These are phyloP conservation scores for Paraleonurus japonicus DNA, from an alignment of 257 asterid genomes.

Conservation along the genomic window DNA sequence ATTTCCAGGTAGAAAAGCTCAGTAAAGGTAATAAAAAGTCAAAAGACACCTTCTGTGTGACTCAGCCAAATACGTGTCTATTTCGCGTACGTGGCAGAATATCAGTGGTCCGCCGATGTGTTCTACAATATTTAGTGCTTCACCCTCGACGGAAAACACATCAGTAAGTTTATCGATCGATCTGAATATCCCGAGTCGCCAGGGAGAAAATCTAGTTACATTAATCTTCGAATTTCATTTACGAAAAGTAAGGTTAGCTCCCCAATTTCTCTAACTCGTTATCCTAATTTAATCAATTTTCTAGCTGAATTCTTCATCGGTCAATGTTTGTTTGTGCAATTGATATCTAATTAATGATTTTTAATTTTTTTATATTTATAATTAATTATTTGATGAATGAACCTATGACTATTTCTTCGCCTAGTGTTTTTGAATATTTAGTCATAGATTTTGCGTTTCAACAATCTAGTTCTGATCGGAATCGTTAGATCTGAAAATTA, in stretches of 20 bases:
- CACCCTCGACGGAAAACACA: neutral
- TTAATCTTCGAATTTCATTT: neutral
- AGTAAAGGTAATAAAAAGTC: neutral
- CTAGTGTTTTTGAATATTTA: neutral
- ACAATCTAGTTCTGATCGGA: conserved; percentile 14
- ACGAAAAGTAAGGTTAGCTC: conserved; percentile 17
- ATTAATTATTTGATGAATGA: neutral
- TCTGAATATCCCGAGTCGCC: conserved; percentile 26
- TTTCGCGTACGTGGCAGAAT: conserved; percentile 24
- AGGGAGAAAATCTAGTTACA: neutral
- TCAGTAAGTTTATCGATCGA: conserved; percentile 1
- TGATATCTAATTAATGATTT: neutral
- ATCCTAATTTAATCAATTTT: neutral
- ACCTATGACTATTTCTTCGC: neutral
- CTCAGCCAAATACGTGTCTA: conserved; percentile 17
- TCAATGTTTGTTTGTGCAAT: neutral
- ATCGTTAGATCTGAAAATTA: conserved; percentile 21
- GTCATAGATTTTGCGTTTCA: neutral
- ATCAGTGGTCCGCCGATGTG: conserved; percentile 28
- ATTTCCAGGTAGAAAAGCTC: neutral
- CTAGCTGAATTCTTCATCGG: neutral
- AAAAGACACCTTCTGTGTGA: neutral
- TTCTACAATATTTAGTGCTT: neutral
- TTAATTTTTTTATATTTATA: neutral
- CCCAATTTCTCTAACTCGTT: neutral